Conservation (phyloP, 768 basidiomycete species). For the Neoboletus magnificus region DNA sequence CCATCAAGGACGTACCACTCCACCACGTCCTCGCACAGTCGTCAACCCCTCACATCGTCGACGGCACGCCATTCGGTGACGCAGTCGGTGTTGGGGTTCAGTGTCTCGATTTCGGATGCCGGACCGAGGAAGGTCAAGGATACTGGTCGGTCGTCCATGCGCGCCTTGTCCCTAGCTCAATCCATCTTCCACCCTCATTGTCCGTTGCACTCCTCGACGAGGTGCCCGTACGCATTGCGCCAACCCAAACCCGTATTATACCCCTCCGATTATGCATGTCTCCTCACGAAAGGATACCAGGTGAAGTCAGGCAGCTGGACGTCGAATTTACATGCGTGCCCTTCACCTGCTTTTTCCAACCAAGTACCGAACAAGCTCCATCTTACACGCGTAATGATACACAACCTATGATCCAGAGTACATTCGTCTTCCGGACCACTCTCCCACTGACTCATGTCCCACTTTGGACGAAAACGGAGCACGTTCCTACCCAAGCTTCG, state of each 20-base stretch:
- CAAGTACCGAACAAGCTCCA: background rate
- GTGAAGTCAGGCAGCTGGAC: conserved; percentile 33
- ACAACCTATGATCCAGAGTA: background rate
- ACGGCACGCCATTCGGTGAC: conserved; percentile 72
- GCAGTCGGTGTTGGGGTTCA: conserved; percentile 64
- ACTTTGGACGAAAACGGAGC: conserved; percentile 37
- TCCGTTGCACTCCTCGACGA: conserved; percentile 15
- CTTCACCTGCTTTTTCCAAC: background rate
- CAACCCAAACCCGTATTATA: conserved; percentile 60
- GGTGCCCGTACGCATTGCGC: conserved; percentile 42
- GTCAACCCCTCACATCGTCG: conserved; percentile 64
- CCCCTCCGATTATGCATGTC: conserved; percentile 50
- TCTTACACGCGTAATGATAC: background rate
- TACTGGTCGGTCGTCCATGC: conserved; percentile 52
- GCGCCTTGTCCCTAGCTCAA: background rate
- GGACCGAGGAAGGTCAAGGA: conserved; percentile 21
- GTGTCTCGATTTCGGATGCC: conserved; percentile 31
- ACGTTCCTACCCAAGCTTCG: conserved; percentile 47
- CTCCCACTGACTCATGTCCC: conserved; percentile 47
- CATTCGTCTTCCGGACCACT: conserved; percentile 30
- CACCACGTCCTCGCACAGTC: conserved; percentile 50
- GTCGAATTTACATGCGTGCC: conserved; percentile 38
- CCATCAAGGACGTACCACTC: conserved; percentile 21
- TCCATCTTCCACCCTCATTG: conserved; percentile 13
- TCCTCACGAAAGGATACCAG: conserved; percentile 27